A percentile compares a stretch with the other conserved stretches of the same genome.
These are phyloP conservation scores for Globisporangium yorkense DNA, from an alignment of 352 stramenopile species.

Conservation along the genomic window DNA sequence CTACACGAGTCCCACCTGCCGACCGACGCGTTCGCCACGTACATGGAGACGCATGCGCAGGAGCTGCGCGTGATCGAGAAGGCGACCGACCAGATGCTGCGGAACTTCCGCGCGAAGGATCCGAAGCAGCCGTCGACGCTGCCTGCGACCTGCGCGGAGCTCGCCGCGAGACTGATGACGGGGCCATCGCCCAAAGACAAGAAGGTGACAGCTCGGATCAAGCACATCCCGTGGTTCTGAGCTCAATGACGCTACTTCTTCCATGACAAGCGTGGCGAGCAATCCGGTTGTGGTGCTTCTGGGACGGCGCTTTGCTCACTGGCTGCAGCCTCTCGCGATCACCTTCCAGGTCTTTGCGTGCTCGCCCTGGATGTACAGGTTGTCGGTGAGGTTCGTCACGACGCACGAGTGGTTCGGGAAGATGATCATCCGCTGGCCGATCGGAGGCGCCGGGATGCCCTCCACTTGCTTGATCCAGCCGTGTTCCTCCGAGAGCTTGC, in stretches of 20 bases:
- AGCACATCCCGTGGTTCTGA: slow-evolving; percentile 49
- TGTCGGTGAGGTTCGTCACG: slow-evolving; percentile 60
- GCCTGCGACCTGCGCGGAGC: slow-evolving; percentile 22
- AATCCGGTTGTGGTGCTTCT: too few species aligned
- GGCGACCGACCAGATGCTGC: slow-evolving; percentile 53
- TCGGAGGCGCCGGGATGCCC: slow-evolving; percentile 34
- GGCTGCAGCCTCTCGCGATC: slow-evolving; percentile 51
- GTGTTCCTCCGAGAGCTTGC: slow-evolving; percentile 72
- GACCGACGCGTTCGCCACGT: slow-evolving; percentile 46
- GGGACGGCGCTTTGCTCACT: slow-evolving; percentile 14
- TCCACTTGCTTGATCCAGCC: slow-evolving; percentile 59
- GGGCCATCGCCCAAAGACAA: background rate
- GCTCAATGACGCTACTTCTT: background rate
- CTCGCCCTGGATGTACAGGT: slow-evolving; percentile 46
- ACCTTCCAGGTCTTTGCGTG: slow-evolving; percentile 44
- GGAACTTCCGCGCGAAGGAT: slow-evolving; percentile 48
- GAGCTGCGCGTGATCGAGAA: slow-evolving; percentile 44
- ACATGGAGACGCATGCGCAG: slow-evolving; percentile 52
- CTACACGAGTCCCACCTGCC: slow-evolving; percentile 49
- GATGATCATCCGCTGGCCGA: slow-evolving; percentile 55
- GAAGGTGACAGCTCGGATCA: slow-evolving; percentile 8
- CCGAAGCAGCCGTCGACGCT: slow-evolving; percentile 17
- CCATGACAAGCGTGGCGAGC: too few species aligned
- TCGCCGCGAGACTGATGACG: slow-evolving; percentile 20
- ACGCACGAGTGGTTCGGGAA: slow-evolving; percentile 68